A percentile compares a stretch with the other conserved stretches of the same genome.
Evolutionary conservation across 495 filamentous ascomycete species (phyloP).

Genomic region (Xylaria venustula): DNA sequence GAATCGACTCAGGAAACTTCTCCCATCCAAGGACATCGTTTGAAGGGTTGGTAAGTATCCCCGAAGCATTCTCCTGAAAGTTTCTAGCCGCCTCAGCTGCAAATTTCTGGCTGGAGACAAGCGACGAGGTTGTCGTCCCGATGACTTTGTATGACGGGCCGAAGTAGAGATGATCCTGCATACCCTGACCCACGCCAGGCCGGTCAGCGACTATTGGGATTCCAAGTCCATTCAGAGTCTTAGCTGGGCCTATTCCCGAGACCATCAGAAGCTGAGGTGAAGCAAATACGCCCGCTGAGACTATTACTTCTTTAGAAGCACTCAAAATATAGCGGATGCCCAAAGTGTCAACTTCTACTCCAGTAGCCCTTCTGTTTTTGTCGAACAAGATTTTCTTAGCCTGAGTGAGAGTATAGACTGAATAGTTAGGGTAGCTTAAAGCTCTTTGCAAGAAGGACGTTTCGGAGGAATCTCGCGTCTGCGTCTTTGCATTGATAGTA

Average conservation of each 20-base stretch:
- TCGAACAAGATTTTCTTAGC: constrained; percentile 38
- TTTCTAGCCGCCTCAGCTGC: not conserved
- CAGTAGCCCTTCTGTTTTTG: constrained; percentile 7
- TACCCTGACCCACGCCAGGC: not conserved
- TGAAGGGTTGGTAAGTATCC: constrained; percentile 38
- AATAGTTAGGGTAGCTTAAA: constrained; percentile 20
- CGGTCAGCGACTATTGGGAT: not conserved
- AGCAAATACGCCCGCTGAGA: constrained; percentile 43
- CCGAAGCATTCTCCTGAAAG: constrained; percentile 21
- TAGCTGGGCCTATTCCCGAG: not conserved
- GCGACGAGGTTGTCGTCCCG: constrained; percentile 17
- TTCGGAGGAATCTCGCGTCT: constrained; percentile 20
- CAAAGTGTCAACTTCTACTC: constrained; percentile 15
- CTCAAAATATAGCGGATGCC: constrained; percentile 16
- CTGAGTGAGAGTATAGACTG: constrained; percentile 28
- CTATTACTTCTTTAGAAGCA: constrained; percentile 43
- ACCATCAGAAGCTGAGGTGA: not conserved
- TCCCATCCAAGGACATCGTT: constrained; percentile 49
- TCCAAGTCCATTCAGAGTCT: not conserved
- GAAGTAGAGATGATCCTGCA: constrained; percentile 40
- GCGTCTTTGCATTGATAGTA: constrained; percentile 35
- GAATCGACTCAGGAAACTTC: constrained; percentile 41
- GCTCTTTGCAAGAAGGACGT: constrained; percentile 19
- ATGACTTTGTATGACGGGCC: constrained; percentile 27
- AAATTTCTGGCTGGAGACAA: constrained; percentile 11